Percentiles rank a stretch among this genome's conserved stretches.
phyloP scores from a whole-genome alignment of 345 rosid genomes.

The Clarkia xantiana region DNA sequence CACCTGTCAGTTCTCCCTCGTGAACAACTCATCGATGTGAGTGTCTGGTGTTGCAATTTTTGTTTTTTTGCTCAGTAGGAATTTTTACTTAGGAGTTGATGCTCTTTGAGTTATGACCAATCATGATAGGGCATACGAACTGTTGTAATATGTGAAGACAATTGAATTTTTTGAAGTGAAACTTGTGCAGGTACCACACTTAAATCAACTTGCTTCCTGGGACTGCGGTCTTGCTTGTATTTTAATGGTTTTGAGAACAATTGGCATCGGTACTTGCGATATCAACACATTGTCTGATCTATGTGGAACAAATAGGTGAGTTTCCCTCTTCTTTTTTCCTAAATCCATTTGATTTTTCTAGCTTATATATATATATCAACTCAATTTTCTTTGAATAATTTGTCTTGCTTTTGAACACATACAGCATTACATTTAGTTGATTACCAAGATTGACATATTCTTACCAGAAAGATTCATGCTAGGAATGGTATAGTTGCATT shows the following conservation, averaged over 20 bases:
- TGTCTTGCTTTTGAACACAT: no score
- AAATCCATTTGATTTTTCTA: not conserved
- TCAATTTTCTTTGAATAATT: not conserved
- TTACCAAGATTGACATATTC: no score
- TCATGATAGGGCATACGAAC: no score
- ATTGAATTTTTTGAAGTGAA: not conserved
- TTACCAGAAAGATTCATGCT: no score
- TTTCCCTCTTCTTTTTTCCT: conserved; percentile 5
- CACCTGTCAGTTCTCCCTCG: conserved; percentile 20
- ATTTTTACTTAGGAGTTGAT: not conserved
- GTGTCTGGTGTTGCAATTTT: conserved; percentile 7
- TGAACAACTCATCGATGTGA: conserved; percentile 37
- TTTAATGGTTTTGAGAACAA: conserved; percentile 61
- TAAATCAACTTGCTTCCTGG: conserved; percentile 74
- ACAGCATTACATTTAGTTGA: no score
- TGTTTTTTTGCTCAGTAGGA: no score
- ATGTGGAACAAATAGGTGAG: conserved; percentile 69
- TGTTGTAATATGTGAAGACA: no score
- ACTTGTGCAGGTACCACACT: conserved; percentile 52
- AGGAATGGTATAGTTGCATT: no score
- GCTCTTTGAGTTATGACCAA: not conserved
- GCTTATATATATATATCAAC: not conserved
- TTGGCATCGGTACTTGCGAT: conserved; percentile 45
- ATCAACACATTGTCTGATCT: conserved; percentile 45
- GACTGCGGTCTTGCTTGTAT: conserved; percentile 96